Evolutionary conservation across 176 grass and related monocot species (phyloP).

Genomic region (bread wheat (Triticum aestivum)): IWGSC_CS_RefSeq_v2.1 NC_057795.1:155924453-155924952

Average conservation of each 20-base stretch:
- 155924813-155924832: background rate
- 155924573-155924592: constrained; percentile 36
- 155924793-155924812: background rate
- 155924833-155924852: constrained; percentile 13
- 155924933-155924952: background rate
- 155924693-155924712: constrained; percentile 96
- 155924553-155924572: constrained; percentile 5
- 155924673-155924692: constrained; percentile 97
- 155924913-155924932: background rate
- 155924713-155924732: constrained; percentile 68
- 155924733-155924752: constrained; percentile 23
- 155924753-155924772: constrained; percentile 13
- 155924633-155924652: constrained; percentile 39
- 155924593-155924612: constrained; percentile 59
- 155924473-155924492: background rate
- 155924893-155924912: background rate
- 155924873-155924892: background rate
- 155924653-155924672: constrained; percentile 96
- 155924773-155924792: background rate
- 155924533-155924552: constrained; percentile 2
- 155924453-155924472: background rate
- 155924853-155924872: constrained; percentile 3
- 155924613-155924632: constrained; percentile 3
- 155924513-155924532: background rate
- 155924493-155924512: background rate